Conservation (phyloP, 139 green algal genomes). For the Spirogloea muscicola region DNA sequence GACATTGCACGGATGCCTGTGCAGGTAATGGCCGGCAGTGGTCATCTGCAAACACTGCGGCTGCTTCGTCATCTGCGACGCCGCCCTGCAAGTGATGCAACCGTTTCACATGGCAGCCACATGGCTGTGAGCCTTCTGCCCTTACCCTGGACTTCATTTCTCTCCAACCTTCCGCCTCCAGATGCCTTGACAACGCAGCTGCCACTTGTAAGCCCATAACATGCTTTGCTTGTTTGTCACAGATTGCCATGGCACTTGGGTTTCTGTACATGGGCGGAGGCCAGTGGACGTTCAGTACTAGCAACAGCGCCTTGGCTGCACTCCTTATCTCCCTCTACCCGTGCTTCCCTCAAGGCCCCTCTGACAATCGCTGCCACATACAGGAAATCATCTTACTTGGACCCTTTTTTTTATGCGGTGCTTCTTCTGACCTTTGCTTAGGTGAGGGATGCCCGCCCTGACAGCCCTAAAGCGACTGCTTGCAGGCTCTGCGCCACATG, state of each 20-base stretch:
- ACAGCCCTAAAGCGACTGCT: no score
- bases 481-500: constrained; percentile 81
- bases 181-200: no score
- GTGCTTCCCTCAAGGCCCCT: constrained; percentile 62
- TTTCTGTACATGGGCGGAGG: constrained; percentile 89
- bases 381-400: constrained; percentile 53
- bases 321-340: constrained; percentile 88
- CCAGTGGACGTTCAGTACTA: constrained; percentile 67
- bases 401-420: no score
- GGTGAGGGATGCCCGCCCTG: no score
- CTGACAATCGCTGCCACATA: constrained; percentile 86
- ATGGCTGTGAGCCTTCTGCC: constrained; percentile 52
- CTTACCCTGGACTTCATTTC: no score
- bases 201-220: no score
- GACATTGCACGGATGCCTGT: no score
- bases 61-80: constrained; percentile 70
- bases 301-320: constrained; percentile 68
- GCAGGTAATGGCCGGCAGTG: constrained; percentile 87
- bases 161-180: no score
- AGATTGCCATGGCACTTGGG: constrained; percentile 71
- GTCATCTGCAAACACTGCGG: constrained; percentile 77
- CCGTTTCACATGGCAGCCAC: constrained; percentile 76
- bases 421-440: no score
- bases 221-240: no score
- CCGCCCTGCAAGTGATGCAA: constrained; percentile 48